A percentile compares a stretch with the other conserved stretches of the same genome.
Conservation (phyloP, 2,329 filamentous ascomycete genomes). For the Blastomyces gilchristii region DNA sequence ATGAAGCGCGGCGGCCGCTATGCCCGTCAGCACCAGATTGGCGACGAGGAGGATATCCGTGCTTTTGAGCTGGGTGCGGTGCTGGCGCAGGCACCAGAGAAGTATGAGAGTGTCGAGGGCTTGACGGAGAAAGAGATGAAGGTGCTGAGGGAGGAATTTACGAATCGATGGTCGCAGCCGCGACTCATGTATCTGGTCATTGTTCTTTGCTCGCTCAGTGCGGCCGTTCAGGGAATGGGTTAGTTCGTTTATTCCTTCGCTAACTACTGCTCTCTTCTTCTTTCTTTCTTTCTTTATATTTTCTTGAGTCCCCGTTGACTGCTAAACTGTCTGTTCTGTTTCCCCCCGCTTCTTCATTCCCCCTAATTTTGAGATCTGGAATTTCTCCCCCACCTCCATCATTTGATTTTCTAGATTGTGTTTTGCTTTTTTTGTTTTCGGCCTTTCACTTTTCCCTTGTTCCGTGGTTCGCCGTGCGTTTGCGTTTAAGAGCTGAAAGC, state of each 20-base stretch:
- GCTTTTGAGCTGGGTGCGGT: constrained; percentile 52
- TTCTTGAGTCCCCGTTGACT: too few species aligned
- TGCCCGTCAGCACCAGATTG: constrained; percentile 46
- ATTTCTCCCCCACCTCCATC: neutral
- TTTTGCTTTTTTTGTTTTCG: neutral
- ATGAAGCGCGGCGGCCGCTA: constrained; percentile 49
- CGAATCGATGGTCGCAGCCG: constrained; percentile 60
- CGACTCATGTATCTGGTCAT: constrained; percentile 56
- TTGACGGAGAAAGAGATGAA: constrained; percentile 50
- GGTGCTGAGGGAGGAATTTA: constrained; percentile 50
- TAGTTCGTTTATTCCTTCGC: constrained; percentile 16
- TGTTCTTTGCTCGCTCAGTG: constrained; percentile 55
- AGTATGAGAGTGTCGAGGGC: constrained; percentile 42
- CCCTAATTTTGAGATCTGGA: neutral
- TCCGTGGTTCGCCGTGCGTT: neutral
- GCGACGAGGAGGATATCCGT: constrained; percentile 46
- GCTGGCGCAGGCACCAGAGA: constrained; percentile 45
- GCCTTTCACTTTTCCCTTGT: neutral
- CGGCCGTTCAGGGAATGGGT: constrained; percentile 61
- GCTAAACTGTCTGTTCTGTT: too few species aligned
- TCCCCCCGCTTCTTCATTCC: neutral
- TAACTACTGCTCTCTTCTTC: neutral
- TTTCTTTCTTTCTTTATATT: too few species aligned
- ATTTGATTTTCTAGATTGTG: neutral
- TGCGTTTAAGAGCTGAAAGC: neutral